These are phyloP conservation scores for Beauveria caledonica DNA, from an alignment of 2,329 filamentous ascomycete genomes.

Conservation along the genomic window DNA sequence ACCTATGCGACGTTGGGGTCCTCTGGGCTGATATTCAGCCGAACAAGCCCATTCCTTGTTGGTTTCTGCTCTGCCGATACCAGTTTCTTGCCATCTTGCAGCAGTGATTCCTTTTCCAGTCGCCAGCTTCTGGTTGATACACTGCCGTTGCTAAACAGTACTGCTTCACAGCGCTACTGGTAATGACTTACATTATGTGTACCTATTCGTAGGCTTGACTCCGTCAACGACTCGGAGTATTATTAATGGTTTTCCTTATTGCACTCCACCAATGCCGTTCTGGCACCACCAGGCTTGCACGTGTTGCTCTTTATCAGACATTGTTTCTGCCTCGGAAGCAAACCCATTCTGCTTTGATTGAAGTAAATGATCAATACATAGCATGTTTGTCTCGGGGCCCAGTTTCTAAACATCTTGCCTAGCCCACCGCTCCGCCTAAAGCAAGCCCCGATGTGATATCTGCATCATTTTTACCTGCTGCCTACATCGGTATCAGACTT, in stretches of 20 bases:
- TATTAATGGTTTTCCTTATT: background rate
- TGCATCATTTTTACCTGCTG: background rate
- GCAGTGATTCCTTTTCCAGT: too few species aligned
- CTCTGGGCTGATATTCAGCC: conserved; percentile 1
- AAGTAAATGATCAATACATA: background rate
- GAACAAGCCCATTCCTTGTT: background rate
- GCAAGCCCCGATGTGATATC: background rate
- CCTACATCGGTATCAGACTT: background rate
- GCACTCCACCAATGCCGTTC: background rate
- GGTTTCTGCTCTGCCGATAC: too few species aligned
- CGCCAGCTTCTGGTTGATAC: too few species aligned
- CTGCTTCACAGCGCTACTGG: background rate
- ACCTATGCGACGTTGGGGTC: too few species aligned
- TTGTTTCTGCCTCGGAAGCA: background rate
- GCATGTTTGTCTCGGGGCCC: background rate
- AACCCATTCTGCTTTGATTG: background rate
- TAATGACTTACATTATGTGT: background rate
- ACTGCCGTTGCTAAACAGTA: too few species aligned
- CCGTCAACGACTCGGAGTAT: conserved; percentile 7
- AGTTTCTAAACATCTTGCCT: background rate
- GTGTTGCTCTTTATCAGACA: background rate
- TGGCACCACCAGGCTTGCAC: background rate
- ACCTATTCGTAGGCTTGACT: background rate
- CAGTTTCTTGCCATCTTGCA: too few species aligned
- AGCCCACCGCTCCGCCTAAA: background rate